Conservation (phyloP, 805 yeast genomes). For the Maudiozyma bulderi region DNA sequence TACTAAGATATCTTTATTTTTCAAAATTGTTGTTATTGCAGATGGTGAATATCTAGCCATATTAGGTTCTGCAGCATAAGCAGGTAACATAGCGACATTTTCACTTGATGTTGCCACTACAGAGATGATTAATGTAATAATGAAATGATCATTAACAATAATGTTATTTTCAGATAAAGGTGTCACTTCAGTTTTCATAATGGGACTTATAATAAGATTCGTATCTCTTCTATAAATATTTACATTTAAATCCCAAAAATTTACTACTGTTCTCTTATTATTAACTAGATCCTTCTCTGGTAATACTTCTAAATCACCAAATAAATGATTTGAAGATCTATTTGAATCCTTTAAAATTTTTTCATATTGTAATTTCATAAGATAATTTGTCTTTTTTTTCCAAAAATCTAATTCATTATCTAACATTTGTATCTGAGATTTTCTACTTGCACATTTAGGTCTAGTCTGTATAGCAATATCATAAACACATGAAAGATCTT, state of each 20-base stretch:
- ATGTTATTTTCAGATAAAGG: slow-evolving; percentile 26
- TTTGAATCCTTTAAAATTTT: not conserved
- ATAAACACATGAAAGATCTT: slow-evolving; percentile 22
- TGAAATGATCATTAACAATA: slow-evolving; percentile 21
- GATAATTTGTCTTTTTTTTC: slow-evolving; percentile 19
- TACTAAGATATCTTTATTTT: slow-evolving; percentile 16
- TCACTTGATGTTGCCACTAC: slow-evolving; percentile 15
- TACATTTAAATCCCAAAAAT: slow-evolving; percentile 6
- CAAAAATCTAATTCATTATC: slow-evolving; percentile 27
- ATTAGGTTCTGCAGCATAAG: slow-evolving; percentile 16
- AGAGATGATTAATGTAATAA: slow-evolving; percentile 19
- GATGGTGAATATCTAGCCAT: slow-evolving; percentile 3
- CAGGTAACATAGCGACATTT: slow-evolving; percentile 17
- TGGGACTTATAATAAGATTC: slow-evolving; percentile 19
- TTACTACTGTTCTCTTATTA: not conserved
- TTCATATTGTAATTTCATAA: slow-evolving; percentile 5
- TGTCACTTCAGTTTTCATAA: slow-evolving; percentile 25
- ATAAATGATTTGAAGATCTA: not conserved
- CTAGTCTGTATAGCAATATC: slow-evolving; percentile 25
- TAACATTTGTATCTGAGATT: slow-evolving; percentile 23
- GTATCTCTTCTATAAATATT: slow-evolving; percentile 21
- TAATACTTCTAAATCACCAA: not conserved
- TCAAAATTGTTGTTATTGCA: slow-evolving; percentile 4
- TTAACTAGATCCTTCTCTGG: not conserved
- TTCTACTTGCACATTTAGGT: slow-evolving; percentile 27